A percentile compares a stretch with the other conserved stretches of the same genome.
phyloP scores from a whole-genome alignment of 208 protist species.

The Trypanosoma vivax region DNA sequence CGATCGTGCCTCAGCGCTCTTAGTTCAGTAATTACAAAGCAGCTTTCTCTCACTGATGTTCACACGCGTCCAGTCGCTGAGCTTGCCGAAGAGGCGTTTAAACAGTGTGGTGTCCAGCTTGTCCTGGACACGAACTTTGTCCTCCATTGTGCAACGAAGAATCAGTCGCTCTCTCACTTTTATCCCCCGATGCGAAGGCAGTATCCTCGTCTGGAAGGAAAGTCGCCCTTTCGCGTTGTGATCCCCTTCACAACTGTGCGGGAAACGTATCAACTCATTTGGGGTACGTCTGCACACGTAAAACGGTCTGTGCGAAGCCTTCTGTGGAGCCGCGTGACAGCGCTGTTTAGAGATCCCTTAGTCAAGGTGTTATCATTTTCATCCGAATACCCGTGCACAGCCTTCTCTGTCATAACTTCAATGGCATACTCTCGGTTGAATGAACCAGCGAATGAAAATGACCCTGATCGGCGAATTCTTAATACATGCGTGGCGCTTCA shows the following conservation, averaged over 20 bases:
- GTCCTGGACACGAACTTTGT: constrained; percentile 86
- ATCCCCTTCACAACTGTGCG: constrained; percentile 77
- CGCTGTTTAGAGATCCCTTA: constrained; percentile 37
- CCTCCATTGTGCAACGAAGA: constrained; percentile 65
- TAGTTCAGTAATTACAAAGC: constrained; percentile 35
- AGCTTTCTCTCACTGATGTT: constrained; percentile 41
- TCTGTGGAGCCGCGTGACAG: constrained; percentile 63
- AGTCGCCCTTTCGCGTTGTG: constrained; percentile 29
- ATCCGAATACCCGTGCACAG: constrained; percentile 47
- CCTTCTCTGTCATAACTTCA: constrained; percentile 42
- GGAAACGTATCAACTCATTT: constrained; percentile 61
- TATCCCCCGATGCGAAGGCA: constrained; percentile 43
- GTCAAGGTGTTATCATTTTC: constrained; percentile 51
- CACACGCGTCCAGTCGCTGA: constrained; percentile 31
- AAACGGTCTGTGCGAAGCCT: constrained; percentile 33
- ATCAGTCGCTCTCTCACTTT: constrained; percentile 68
- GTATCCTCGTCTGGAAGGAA: constrained; percentile 30
- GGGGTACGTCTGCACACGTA: constrained; percentile 31
- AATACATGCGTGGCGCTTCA: constrained; percentile 72
- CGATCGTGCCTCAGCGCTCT: constrained; percentile 33
- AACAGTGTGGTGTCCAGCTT: constrained; percentile 27
- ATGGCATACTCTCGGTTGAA: constrained; percentile 54
- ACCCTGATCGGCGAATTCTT: constrained; percentile 76
- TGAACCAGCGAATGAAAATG: constrained; percentile 24
- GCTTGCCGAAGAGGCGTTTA: constrained; percentile 31